Evolutionary conservation across 2,329 filamentous ascomycete genomes (phyloP).

Genomic region (Fusarium compactum): DNA sequence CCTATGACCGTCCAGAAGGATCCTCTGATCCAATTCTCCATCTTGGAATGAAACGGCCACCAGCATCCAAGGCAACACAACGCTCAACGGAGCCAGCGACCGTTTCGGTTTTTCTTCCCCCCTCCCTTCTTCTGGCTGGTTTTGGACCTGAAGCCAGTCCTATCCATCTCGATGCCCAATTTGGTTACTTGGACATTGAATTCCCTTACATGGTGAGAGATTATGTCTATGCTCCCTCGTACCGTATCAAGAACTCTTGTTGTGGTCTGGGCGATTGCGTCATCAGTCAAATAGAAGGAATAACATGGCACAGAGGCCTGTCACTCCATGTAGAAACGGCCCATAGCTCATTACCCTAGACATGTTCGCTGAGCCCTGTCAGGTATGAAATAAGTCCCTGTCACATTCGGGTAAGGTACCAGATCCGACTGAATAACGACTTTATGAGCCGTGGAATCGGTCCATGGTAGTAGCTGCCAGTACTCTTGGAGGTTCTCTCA

Average conservation of each 20-base stretch:
- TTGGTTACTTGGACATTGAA: not conserved
- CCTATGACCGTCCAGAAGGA: conserved; percentile 11
- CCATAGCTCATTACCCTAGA: conserved; percentile 19
- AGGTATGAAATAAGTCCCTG: conserved; percentile 4
- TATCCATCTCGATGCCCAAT: conserved; percentile 5
- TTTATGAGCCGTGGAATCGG: not conserved
- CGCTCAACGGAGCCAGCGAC: not conserved
- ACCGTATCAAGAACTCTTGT: conserved; percentile 7
- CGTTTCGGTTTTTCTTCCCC: not conserved
- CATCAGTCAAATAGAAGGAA: conserved; percentile 4
- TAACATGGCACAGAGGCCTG: conserved; percentile 1
- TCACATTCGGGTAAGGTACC: conserved; percentile 5
- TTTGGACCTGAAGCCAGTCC: not conserved
- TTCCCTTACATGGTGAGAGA: not conserved
- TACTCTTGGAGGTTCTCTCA: not conserved
- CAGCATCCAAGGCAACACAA: conserved; percentile 3
- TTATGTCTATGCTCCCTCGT: not conserved
- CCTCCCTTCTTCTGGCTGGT: not conserved
- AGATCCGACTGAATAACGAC: not conserved
- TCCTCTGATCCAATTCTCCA: conserved; percentile 2
- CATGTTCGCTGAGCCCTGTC: conserved; percentile 10
- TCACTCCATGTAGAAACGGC: conserved; percentile 5
- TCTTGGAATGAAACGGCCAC: conserved; percentile 4
- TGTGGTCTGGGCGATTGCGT: conserved; percentile 11
- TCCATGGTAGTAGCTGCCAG: not conserved